Percentiles rank a stretch among this genome's conserved stretches.
These are phyloP conservation scores for Daldinia bambusicola DNA, from an alignment of 495 filamentous ascomycete genomes.

Conservation along the genomic window DNA sequence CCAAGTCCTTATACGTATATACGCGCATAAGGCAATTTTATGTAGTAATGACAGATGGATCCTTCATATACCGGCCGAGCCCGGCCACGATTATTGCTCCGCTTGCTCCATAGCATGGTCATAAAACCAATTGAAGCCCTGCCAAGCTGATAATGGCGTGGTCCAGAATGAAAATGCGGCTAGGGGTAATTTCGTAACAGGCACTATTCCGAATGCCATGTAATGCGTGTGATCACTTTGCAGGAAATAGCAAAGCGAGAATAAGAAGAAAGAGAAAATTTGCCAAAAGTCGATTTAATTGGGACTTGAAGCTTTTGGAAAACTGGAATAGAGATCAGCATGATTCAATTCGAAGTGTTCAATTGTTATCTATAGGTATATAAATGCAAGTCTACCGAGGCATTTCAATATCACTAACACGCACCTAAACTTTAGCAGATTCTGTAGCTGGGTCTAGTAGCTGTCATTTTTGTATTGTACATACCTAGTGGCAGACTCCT, in stretches of 20 bases:
- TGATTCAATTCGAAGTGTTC: neutral
- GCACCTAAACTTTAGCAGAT: neutral
- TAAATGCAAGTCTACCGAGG: neutral
- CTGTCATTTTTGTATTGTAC: constrained; percentile 8
- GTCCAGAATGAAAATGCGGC: constrained; percentile 25
- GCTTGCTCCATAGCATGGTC: constrained; percentile 26
- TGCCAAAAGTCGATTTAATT: neutral
- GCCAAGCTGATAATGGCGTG: constrained; percentile 41
- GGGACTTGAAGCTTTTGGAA: neutral
- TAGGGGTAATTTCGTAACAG: constrained; percentile 29
- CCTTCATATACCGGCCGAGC: constrained; percentile 25
- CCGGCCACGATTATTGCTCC: constrained; percentile 11
- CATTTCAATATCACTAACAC: neutral
- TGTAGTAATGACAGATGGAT: constrained; percentile 24
- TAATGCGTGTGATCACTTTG: constrained; percentile 20
- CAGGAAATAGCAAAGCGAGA: neutral
- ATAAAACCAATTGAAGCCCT: constrained; percentile 32
- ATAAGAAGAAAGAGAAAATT: neutral
- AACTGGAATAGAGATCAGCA: neutral
- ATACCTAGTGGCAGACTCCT: no score
- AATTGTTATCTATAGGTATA: no score
- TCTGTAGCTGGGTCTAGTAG: neutral
- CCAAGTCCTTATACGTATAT: constrained; percentile 5
- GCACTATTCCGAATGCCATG: constrained; percentile 12
- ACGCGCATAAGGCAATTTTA: constrained; percentile 21